Conservation (phyloP, 2,329 filamentous ascomycete genomes). For the Lachnellula arida region DNA sequence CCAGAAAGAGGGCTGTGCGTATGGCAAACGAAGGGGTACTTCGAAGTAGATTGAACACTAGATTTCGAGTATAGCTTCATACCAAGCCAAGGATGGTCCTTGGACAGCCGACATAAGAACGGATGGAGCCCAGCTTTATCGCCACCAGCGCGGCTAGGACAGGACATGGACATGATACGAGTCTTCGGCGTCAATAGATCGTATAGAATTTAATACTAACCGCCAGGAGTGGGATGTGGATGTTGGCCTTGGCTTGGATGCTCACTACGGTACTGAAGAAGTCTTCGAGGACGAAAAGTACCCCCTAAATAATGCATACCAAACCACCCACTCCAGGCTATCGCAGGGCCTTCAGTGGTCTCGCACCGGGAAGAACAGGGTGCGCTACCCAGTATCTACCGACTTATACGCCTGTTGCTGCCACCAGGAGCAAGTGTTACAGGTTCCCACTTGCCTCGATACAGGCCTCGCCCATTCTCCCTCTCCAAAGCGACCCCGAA, state of each 20-base stretch:
- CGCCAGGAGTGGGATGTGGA: not conserved
- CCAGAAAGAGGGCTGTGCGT: conserved; percentile 24
- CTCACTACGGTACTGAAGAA: not conserved
- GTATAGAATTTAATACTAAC: not conserved
- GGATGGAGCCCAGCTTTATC: not conserved
- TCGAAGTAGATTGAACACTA: conserved; percentile 2
- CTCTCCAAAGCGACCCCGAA: conserved; percentile 1
- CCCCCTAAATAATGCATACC: no score
- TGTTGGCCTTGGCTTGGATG: not conserved
- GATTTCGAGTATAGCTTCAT: not conserved
- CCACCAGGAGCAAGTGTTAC: not conserved
- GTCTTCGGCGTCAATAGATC: not conserved
- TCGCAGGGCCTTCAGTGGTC: not conserved
- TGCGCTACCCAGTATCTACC: not conserved
- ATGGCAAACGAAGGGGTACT: conserved; percentile 12
- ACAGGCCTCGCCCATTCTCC: not conserved
- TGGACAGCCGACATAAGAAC: conserved; percentile 1
- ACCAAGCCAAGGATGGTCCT: conserved; percentile 16
- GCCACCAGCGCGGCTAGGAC: no score
- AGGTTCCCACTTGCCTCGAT: not conserved
- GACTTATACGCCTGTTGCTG: no score
- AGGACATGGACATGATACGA: no score
- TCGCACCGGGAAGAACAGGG: not conserved
- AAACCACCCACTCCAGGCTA: not conserved
- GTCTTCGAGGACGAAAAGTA: not conserved